Conservation (phyloP, 208 protist species). For the Acanthamoeba sp. region DNA sequence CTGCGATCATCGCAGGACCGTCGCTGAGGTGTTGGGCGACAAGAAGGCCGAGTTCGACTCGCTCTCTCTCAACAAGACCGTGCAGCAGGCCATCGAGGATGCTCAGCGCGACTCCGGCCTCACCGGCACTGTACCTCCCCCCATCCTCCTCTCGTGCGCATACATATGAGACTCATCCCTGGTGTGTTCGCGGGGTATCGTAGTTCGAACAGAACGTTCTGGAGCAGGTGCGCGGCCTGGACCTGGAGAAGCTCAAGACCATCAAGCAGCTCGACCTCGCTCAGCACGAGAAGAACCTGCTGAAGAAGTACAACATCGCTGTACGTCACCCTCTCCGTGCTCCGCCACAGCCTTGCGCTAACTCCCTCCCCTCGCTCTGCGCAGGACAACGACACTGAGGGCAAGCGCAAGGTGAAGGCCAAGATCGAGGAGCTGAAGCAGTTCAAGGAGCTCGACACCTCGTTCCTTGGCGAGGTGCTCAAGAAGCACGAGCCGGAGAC, state of each 20-base stretch:
- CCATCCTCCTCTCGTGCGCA: not conserved
- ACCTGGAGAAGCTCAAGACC: not conserved
- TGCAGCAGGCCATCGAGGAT: not conserved
- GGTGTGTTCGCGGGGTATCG: too few relatives aligned
- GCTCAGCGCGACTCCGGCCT: too few relatives aligned
- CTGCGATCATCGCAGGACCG: not conserved
- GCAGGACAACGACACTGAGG: not conserved
- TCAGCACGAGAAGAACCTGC: not conserved
- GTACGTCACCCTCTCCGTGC: not conserved
- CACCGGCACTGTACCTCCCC: not conserved
- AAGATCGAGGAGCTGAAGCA: not conserved
- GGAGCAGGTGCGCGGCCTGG: not conserved
- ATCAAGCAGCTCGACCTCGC: slow-evolving; percentile 1
- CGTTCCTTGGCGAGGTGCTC: not conserved
- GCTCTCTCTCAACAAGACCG: not conserved
- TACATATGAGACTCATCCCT: too few relatives aligned
- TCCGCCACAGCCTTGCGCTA: too few relatives aligned
- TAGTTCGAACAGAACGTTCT: not conserved
- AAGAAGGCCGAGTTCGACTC: not conserved
- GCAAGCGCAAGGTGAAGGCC: slow-evolving; percentile 18
- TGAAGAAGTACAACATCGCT: not conserved
- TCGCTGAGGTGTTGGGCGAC: not conserved
- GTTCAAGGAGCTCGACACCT: not conserved
- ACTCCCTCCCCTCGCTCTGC: too few relatives aligned
- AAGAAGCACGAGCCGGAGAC: slow-evolving; percentile 9